Base-by-base conservation (phyloP, 345 rosid species). In the Gossypium arboreum region DNA sequence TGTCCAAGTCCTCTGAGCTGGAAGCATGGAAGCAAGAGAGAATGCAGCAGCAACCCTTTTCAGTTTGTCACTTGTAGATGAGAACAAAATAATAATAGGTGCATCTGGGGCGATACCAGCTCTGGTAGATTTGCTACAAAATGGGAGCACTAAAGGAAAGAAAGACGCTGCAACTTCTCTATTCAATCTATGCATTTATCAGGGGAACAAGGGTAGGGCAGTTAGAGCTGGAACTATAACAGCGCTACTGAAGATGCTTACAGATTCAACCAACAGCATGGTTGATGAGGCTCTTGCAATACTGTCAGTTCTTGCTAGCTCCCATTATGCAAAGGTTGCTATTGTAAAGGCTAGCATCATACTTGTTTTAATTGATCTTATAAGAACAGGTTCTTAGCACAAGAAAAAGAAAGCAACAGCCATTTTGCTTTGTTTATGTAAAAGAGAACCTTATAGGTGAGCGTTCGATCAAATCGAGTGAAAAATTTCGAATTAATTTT, bases 81-180 rank as follows among this genome's bases (percentile, higher is more conserved):
- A 93, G 85, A 95, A 91, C 89, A 93, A 93, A 75, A 91, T 91
- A 57, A 89, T 89, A 48, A 95, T 93, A 2, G 99, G 99, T 9
- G 93, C 94, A 25, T 88, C 94, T 0, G 98, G 97, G 44, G 98
- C 99, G 0, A 90, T 91, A 73, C 88, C 89, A 4, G 91, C 96
- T 20, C 72, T 95, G 78, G 96, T 95, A 17, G 82, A 90, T 27
- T 85, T 95, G 78, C 91, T 93, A 20, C 88, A 81, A 58, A 82
- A 79, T 48, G 97, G 98, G 43, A 89, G 88, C 83, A 15, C 75
- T 2, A 85, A 98, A 81, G 98, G 98, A 71, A 91, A 88, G 84
- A 95, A 95, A 81, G 99, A 95, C 61, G 99, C 99, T 6, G 96
- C 97, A 20, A 88, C 97, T 2, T 97, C 98, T 41, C 82, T 93